These are phyloP conservation scores for Pisolithus albus DNA, from an alignment of 768 basidiomycete genomes.

Conservation along the genomic window DNA sequence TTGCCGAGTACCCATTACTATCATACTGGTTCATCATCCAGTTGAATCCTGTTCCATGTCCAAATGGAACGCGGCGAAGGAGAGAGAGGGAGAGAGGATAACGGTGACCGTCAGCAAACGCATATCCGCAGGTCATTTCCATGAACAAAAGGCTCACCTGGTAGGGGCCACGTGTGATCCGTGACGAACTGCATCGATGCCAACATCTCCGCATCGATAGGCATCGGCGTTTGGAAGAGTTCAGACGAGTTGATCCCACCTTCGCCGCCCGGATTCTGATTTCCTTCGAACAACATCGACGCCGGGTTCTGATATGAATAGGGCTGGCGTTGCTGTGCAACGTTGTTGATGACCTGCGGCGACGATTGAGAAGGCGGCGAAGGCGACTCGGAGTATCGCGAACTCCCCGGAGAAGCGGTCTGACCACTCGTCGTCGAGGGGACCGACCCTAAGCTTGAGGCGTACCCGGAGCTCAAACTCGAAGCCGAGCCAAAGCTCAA, in stretches of 20 bases:
- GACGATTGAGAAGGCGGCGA: slow-evolving; percentile 25
- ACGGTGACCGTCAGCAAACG: background rate
- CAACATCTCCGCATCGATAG: slow-evolving; percentile 53
- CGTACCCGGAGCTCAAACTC: background rate
- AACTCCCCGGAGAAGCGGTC: slow-evolving; percentile 18
- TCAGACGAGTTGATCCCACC: slow-evolving; percentile 22
- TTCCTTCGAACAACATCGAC: background rate
- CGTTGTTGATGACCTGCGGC: slow-evolving; percentile 35
- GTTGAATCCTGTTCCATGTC: slow-evolving; percentile 22
- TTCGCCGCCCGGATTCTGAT: background rate
- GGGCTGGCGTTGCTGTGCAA: slow-evolving; percentile 27
- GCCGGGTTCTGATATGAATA: background rate
- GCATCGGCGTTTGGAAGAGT: slow-evolving; percentile 48
- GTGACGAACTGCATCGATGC: slow-evolving; percentile 55
- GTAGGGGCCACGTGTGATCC: slow-evolving; percentile 50
- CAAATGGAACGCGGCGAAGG: background rate
- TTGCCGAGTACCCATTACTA: slow-evolving; percentile 6
- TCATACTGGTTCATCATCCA: slow-evolving; percentile 33
- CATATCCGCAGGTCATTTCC: background rate
- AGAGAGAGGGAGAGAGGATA: background rate
- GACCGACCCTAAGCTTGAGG: background rate
- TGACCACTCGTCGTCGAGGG: background rate
- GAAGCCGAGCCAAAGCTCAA: slow-evolving; percentile 7
- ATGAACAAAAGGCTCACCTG: slow-evolving; percentile 35
- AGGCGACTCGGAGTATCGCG: slow-evolving; percentile 32